A percentile compares a stretch with the other conserved stretches of the same genome.
Evolutionary conservation across 2,329 filamentous ascomycete genomes (phyloP).

Genomic region (Cercospora sp.): DNA sequence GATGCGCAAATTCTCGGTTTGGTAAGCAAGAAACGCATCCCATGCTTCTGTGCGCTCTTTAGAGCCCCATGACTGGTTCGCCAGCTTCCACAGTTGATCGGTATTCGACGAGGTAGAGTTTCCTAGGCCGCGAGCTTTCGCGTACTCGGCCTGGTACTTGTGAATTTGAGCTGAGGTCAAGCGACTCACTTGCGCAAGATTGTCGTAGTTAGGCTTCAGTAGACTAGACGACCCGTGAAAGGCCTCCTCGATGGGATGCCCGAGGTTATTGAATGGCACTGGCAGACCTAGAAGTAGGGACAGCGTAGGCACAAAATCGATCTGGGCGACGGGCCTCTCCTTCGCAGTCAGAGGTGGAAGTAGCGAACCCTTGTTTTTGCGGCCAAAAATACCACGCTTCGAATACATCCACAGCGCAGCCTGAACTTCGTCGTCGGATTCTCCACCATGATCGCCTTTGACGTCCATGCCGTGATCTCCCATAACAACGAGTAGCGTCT

Average conservation of each 20-base stretch:
- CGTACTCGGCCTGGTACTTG: constrained; percentile 84
- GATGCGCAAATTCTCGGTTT: constrained; percentile 72
- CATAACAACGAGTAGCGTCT: constrained; percentile 91
- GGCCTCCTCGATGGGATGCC: constrained; percentile 88
- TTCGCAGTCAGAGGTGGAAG: constrained; percentile 71
- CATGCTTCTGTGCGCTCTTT: constrained; percentile 44
- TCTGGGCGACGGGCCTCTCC: constrained; percentile 73
- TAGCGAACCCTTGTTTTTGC: constrained; percentile 61
- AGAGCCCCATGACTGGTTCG: constrained; percentile 56
- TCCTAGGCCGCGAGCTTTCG: constrained; percentile 67
- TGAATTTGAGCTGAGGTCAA: constrained; percentile 82
- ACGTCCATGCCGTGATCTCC: constrained; percentile 99
- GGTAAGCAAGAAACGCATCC: constrained; percentile 68
- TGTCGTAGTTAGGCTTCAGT: constrained; percentile 64
- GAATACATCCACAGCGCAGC: constrained; percentile 99
- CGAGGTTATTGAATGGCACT: constrained; percentile 94
- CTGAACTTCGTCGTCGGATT: constrained; percentile 93
- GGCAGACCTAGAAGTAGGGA: constrained; percentile 85
- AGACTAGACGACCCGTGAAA: constrained; percentile 62
- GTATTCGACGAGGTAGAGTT: constrained; percentile 52
- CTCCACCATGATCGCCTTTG: constrained; percentile 97
- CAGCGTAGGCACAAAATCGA: constrained; percentile 91
- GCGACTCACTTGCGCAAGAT: constrained; percentile 73
- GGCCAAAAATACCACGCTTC: constrained; percentile 79
- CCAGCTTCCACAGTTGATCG: constrained; percentile 59